A percentile compares a stretch with the other conserved stretches of the same genome.
Evolutionary conservation across 192 early-diverging fungal species (phyloP).

Genomic region (Coemansia sp.): DNA sequence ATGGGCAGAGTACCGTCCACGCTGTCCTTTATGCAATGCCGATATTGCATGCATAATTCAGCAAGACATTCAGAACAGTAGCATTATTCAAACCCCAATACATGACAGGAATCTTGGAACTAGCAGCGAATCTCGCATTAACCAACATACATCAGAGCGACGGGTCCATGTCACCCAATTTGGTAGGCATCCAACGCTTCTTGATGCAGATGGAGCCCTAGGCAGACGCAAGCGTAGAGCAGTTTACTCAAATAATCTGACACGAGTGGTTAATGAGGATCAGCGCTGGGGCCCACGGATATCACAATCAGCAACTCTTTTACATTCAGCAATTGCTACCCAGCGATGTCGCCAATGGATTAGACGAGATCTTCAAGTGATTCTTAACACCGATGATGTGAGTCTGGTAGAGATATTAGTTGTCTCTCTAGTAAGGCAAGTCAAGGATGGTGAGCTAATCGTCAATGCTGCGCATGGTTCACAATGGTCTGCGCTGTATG

Average conservation of each 20-base stretch:
- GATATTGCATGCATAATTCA: slow-evolving; percentile 18
- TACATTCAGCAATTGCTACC: slow-evolving; percentile 7
- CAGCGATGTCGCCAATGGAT: slow-evolving; percentile 33
- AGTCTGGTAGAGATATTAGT: slow-evolving; percentile 23
- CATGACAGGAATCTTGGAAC: neutral
- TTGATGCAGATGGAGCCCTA: slow-evolving; percentile 2
- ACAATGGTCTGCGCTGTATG: neutral
- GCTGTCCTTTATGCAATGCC: slow-evolving; percentile 56
- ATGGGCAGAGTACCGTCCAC: slow-evolving; percentile 39
- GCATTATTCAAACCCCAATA: slow-evolving; percentile 1
- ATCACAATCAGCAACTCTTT: slow-evolving; percentile 2
- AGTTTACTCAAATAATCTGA: slow-evolving; percentile 23
- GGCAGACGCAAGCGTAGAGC: slow-evolving; percentile 38
- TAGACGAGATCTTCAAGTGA: slow-evolving; percentile 25
- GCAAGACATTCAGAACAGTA: slow-evolving; percentile 2
- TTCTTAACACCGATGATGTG: slow-evolving; percentile 15
- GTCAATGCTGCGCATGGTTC: neutral
- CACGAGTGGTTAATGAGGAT: slow-evolving; percentile 4
- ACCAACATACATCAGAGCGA: neutral
- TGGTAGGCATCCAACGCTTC: slow-evolving; percentile 11
- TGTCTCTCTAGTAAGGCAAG: slow-evolving; percentile 7
- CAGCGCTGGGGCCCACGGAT: neutral
- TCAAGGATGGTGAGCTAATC: neutral
- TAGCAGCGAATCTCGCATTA: neutral
- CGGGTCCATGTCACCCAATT: slow-evolving; percentile 3